Evolutionary conservation across 768 basidiomycete genomes (phyloP), one percentile per base, ranked within the genome.

Genomic region (Cubamyces sp.): DNA sequence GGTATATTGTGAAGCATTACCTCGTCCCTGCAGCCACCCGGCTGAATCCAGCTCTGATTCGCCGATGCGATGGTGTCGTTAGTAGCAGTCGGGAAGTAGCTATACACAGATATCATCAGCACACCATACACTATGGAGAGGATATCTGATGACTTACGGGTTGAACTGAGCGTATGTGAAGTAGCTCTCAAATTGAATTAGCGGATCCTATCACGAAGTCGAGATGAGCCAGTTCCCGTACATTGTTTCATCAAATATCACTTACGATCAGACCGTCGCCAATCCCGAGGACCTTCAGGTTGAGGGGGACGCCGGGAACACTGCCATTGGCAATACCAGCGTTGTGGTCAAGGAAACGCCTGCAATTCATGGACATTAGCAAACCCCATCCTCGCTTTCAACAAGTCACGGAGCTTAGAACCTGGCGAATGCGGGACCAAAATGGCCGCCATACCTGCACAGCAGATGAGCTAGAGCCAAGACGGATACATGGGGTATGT

Each of bases 241-340:
- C 25, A 1, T 8, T 7, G 23, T 18, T 12, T 18, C 25, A 39
- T 48, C 14, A 14, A 48, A n/a, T 39, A 21, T 34, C 8, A 62
- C 78, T 23, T 69, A 86, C 85, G 1, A 84, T 87, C 25, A 87
- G 71, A n/a, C 86, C 86, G 65, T 88, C 78, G n/a, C 87, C 86
- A 23, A 88, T 76, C 12, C 84, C 87, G 15, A 87, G 78, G 18
- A 79, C 76, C 68, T 85, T 80, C 19, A 88, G 78, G 64, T 87
- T 87, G 46, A 87, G 75, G 1, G 72, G 74, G 4, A 81, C 60
- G 1, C 84, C 86, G 1, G 69, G 61, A 1, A 81, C 64, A 0
- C 68, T 76, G 8, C 82, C 81, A 4, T 74, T 72, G 7, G 76
- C 75, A 49, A 88, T 85, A 8, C 79, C 83, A 25, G 79, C 74